Evolutionary conservation across 2,329 filamentous ascomycete species (phyloP).

Genomic region (Leptographium flavum): DNA sequence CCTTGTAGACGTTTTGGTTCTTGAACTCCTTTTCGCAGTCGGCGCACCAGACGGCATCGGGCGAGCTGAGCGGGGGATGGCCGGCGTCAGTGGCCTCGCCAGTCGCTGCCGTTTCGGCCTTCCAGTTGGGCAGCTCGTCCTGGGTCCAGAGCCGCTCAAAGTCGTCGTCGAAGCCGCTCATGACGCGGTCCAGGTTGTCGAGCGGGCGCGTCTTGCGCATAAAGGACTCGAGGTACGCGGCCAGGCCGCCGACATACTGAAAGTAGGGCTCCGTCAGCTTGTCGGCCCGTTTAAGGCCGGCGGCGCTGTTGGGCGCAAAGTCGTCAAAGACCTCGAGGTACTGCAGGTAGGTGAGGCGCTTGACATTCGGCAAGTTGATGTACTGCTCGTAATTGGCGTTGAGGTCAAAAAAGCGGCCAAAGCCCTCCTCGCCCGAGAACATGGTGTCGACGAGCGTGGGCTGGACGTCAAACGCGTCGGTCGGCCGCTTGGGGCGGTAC

Average conservation of each 20-base stretch:
- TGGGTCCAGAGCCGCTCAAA: constrained; percentile 75
- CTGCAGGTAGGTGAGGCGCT: constrained; percentile 78
- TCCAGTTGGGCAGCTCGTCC: constrained; percentile 70
- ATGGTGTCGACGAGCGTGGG: constrained; percentile 68
- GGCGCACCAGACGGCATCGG: constrained; percentile 69
- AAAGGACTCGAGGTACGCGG: constrained; percentile 75
- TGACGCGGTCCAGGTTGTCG: constrained; percentile 69
- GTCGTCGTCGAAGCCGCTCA: constrained; percentile 63
- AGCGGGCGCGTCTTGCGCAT: constrained; percentile 73
- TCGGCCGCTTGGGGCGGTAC: constrained; percentile 56
- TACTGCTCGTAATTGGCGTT: constrained; percentile 75
- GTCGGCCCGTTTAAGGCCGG: constrained; percentile 62
- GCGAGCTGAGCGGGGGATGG: constrained; percentile 18
- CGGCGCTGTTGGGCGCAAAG: constrained; percentile 54
- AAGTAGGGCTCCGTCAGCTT: constrained; percentile 93
- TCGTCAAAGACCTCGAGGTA: constrained; percentile 86
- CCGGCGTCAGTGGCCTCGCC: constrained; percentile 12
- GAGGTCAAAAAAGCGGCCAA: constrained; percentile 83
- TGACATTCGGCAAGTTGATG: constrained; percentile 76
- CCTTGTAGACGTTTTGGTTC: constrained; percentile 88
- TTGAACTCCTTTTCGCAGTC: constrained; percentile 93
- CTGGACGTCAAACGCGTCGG: constrained; percentile 46
- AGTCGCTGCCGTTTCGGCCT: constrained; percentile 35
- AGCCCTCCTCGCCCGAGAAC: constrained; percentile 93
- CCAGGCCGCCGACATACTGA: constrained; percentile 67